Percentiles rank a stretch among this genome's conserved stretches.
Conservation (phyloP, 495 filamentous ascomycete species). For the Daldinia caldariorum region DNA sequence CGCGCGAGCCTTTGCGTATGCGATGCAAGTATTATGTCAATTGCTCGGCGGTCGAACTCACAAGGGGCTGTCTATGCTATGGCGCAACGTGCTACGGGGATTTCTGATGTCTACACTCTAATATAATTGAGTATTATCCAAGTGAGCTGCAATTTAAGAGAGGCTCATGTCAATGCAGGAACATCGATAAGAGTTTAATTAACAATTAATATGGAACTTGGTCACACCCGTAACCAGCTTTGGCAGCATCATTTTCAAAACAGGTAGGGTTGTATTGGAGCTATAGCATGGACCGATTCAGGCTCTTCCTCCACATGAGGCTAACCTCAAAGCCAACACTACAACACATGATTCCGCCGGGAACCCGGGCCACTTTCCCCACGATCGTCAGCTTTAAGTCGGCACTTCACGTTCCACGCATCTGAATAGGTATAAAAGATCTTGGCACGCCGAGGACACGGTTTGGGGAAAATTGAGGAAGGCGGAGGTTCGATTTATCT, state of each 20-base stretch:
- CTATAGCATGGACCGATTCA: constrained; percentile 29
- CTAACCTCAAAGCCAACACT: constrained; percentile 25
- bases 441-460: constrained; percentile 31
- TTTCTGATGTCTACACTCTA: background rate
- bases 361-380: constrained; percentile 38
- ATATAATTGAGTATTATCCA: no score
- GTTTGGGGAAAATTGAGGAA: constrained; percentile 35
- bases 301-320: constrained; percentile 30
- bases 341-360: constrained; percentile 32
- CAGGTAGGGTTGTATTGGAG: constrained; percentile 15
- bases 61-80: background rate
- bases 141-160: constrained; percentile 12
- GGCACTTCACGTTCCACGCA: constrained; percentile 34
- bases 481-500: constrained; percentile 1
- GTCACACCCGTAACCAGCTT: constrained; percentile 25
- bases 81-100: background rate
- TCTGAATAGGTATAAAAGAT: constrained; percentile 37
- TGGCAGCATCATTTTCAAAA: constrained; percentile 28
- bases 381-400: constrained; percentile 24
- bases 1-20: background rate
- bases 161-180: constrained; percentile 37
- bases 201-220: constrained; percentile 38
- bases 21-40: background rate
- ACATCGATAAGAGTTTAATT: constrained; percentile 19
- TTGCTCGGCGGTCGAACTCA: background rate